A percentile compares a stretch with the other conserved stretches of the same genome.
These are phyloP conservation scores for Stipa capillata DNA, from an alignment of 176 grass and related monocot genomes.

Conservation along the genomic window DNA sequence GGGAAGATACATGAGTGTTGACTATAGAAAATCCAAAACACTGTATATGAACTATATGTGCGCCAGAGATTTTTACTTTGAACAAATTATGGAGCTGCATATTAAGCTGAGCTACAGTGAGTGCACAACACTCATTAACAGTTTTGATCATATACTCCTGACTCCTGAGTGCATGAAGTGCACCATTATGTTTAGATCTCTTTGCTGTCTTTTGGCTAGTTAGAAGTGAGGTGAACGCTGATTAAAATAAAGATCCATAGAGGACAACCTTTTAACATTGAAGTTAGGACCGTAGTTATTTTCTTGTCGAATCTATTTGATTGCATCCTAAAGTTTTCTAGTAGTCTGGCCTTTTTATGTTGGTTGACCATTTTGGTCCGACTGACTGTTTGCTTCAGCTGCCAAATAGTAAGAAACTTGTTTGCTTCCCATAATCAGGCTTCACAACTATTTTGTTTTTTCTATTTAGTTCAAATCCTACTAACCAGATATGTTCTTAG, in stretches of 20 bases:
- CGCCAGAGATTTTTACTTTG: neutral
- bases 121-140: neutral
- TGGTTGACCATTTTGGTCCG: neutral
- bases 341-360: neutral
- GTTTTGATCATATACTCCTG: neutral
- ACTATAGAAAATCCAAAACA: neutral
- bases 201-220: neutral
- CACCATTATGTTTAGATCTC: neutral
- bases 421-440: neutral
- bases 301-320: neutral
- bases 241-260: neutral
- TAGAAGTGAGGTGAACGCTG: neutral
- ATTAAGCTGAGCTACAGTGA: neutral
- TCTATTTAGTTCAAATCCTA: neutral
- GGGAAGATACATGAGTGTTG: neutral
- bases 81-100: no score
- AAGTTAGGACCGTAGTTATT: neutral
- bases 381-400: neutral
- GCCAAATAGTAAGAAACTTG: neutral
- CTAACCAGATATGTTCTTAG: neutral
- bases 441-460: neutral
- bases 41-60: neutral
- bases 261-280: neutral
- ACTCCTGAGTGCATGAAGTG: neutral
- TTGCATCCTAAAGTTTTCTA: neutral